A percentile compares a stretch with the other conserved stretches of the same genome.
These are phyloP conservation scores for Yamadazyma kanchanaburiensis DNA, from an alignment of 1,139 yeast genomes.

Conservation along the genomic window DNA sequence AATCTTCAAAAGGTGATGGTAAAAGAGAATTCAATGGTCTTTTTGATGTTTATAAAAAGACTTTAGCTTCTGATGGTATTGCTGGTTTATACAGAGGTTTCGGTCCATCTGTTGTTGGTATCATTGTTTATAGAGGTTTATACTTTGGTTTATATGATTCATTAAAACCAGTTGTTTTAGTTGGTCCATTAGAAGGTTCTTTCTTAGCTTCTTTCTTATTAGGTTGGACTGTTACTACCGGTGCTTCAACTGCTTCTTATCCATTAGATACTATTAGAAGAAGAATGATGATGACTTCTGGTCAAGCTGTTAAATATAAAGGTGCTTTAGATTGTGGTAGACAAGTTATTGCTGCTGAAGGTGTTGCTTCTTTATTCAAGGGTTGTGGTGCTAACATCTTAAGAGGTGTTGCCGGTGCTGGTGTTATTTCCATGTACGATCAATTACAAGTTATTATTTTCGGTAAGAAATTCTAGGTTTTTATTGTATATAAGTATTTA, in stretches of 20 bases:
- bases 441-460: constrained; percentile 49
- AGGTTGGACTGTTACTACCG: constrained; percentile 56
- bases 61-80: constrained; percentile 53
- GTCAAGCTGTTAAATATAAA: constrained; percentile 52
- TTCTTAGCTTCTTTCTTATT: constrained; percentile 53
- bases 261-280: constrained; percentile 55
- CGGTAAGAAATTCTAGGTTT: constrained; percentile 45
- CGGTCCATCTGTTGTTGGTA: constrained; percentile 54
- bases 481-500: constrained; percentile 21
- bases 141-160: constrained; percentile 56
- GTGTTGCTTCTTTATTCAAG: constrained; percentile 49
- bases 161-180: constrained; percentile 51
- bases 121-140: constrained; percentile 54
- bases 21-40: constrained; percentile 53
- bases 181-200: constrained; percentile 55
- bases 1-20: constrained; percentile 48
- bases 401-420: constrained; percentile 59
- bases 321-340: constrained; percentile 51
- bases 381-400: constrained; percentile 58
- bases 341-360: constrained; percentile 52
- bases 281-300: constrained; percentile 58
- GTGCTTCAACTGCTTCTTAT: constrained; percentile 55
- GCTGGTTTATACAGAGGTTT: constrained; percentile 59
- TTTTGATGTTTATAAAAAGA: constrained; percentile 52
- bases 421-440: constrained; percentile 53